phyloP scores from a whole-genome alignment of 768 basidiomycete species.

The Rhizopogon rudus region DNA sequence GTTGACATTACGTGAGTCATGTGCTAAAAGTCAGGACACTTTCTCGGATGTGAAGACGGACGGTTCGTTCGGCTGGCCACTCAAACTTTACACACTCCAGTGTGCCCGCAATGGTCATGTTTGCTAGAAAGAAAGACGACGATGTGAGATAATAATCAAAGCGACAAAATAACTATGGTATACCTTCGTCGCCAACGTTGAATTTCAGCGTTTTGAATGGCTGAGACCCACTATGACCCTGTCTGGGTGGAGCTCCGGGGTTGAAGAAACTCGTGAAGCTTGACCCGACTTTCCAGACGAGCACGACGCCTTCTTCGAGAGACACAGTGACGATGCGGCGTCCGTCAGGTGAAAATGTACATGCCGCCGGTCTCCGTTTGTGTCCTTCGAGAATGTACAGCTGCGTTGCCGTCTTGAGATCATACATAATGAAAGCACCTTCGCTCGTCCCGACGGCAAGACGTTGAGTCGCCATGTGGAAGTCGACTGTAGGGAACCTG shows the following conservation, averaged over 20 bases:
- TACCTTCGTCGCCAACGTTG: constrained; percentile 80
- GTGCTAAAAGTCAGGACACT: constrained; percentile 86
- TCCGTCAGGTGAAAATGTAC: constrained; percentile 93
- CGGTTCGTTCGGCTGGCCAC: constrained; percentile 82
- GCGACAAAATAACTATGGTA: constrained; percentile 14
- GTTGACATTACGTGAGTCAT: constrained; percentile 18
- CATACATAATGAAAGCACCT: constrained; percentile 94
- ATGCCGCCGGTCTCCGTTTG: constrained; percentile 72
- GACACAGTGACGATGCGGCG: constrained; percentile 83
- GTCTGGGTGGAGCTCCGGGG: constrained; percentile 86
- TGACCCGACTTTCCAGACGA: constrained; percentile 95
- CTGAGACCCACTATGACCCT: constrained; percentile 75
- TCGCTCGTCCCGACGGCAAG: constrained; percentile 92
- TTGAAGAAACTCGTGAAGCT: constrained; percentile 88
- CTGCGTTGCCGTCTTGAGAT: constrained; percentile 91
- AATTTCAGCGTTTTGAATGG: constrained; percentile 89
- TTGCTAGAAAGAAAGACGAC: constrained; percentile 27
- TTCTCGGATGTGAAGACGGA: constrained; percentile 77
- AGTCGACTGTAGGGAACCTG: constrained; percentile 93
- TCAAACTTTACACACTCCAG: constrained; percentile 75
- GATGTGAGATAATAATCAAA: neutral
- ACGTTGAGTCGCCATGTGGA: constrained; percentile 81
- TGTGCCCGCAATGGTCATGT: constrained; percentile 57
- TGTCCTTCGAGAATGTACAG: constrained; percentile 95
- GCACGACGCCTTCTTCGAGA: constrained; percentile 75